Conservation (phyloP, 2,329 filamentous ascomycete species). For the Fusarium odoratissimum region DNA sequence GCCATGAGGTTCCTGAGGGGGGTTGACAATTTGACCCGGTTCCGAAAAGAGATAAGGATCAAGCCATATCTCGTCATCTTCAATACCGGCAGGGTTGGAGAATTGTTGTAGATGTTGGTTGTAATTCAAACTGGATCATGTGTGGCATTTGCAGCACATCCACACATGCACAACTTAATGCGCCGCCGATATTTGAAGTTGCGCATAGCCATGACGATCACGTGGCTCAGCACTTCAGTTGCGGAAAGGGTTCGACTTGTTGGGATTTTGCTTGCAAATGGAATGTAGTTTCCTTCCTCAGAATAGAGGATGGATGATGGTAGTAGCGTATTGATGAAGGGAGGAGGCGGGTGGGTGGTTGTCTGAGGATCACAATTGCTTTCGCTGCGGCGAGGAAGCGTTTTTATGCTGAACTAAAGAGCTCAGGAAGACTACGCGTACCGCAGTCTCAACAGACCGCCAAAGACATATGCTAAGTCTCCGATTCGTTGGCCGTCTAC, state of each 20-base stretch:
- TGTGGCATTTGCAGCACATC: neutral
- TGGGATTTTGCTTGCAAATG: neutral
- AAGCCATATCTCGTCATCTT: too few relatives aligned
- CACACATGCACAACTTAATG: neutral
- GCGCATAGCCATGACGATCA: neutral
- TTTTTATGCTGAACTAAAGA: neutral
- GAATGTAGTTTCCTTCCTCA: neutral
- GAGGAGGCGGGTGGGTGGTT: neutral
- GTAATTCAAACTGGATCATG: neutral
- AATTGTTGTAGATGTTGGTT: too few relatives aligned
- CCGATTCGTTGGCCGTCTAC: neutral
- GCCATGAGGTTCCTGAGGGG: neutral
- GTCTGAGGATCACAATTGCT: neutral
- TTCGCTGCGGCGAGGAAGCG: neutral
- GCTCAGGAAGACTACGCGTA: accelerated
- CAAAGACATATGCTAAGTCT: accelerated
- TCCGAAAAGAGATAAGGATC: too few relatives aligned
- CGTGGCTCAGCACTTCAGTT: neutral
- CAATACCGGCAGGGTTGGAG: too few relatives aligned
- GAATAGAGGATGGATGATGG: neutral
- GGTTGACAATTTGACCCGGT: neutral
- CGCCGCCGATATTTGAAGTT: neutral
- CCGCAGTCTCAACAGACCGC: accelerated
- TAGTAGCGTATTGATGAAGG: neutral
- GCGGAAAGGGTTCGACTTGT: accelerated